Evolutionary conservation across 371 early-diverging fungal genomes (phyloP).

Genomic region (Mortierella sp.): DNA sequence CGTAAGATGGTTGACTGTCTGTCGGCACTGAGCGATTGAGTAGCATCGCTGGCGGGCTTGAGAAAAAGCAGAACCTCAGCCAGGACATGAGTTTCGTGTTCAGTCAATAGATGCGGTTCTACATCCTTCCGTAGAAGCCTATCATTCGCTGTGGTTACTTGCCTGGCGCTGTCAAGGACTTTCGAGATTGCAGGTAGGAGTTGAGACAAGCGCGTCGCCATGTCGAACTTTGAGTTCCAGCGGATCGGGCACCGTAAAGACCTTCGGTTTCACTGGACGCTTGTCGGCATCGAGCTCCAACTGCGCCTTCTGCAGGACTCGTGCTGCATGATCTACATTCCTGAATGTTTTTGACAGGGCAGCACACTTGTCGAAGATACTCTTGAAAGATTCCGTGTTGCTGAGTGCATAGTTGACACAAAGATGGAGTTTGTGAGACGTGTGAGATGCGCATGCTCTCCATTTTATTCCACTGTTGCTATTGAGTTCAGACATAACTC

Average conservation of each 20-base stretch:
- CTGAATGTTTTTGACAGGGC: neutral
- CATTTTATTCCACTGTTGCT: neutral
- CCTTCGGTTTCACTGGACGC: neutral
- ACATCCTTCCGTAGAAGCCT: too few species aligned
- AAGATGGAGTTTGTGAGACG: constrained; percentile 5
- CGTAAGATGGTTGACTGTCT: too few species aligned
- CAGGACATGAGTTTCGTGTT: too few species aligned
- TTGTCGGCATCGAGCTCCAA: neutral
- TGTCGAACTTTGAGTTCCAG: constrained; percentile 6
- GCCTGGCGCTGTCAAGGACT: neutral
- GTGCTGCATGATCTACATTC: neutral
- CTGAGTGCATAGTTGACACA: neutral
- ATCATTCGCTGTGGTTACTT: too few species aligned
- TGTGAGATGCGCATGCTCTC: constrained; percentile 10
- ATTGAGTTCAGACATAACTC: neutral
- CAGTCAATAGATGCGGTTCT: too few species aligned
- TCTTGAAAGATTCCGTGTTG: neutral
- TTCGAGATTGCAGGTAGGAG: constrained; percentile 1
- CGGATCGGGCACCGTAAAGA: neutral
- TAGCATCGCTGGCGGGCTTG: too few species aligned
- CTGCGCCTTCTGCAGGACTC: neutral
- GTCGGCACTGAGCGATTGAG: too few species aligned
- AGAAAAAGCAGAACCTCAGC: too few species aligned
- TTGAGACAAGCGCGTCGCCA: neutral
- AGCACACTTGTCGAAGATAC: neutral